Evolutionary conservation across 768 basidiomycete species (phyloP).

Genomic region (Obba rivulosa): DNA sequence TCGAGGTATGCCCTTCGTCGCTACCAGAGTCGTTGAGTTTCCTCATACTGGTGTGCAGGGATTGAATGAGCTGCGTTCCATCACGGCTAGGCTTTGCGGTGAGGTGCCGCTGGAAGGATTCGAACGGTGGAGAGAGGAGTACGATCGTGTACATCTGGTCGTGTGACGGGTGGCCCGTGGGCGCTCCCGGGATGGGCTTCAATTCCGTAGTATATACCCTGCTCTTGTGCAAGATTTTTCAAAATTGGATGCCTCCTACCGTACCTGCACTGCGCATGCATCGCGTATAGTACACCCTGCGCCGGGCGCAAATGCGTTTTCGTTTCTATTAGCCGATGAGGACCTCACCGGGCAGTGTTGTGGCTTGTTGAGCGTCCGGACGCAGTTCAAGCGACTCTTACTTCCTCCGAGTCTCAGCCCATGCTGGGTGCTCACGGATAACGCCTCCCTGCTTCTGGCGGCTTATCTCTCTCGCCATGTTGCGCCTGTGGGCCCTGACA

Average conservation of each 20-base stretch:
- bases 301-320: too few species aligned
- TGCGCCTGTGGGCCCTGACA: background rate
- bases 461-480: background rate
- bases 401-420: background rate
- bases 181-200: too few species aligned
- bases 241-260: too few species aligned
- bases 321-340: too few species aligned
- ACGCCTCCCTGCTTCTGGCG: background rate
- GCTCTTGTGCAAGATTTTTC: too few species aligned
- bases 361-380: too few species aligned
- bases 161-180: too few species aligned
- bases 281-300: too few species aligned
- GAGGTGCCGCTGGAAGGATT: conserved; percentile 37
- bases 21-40: background rate
- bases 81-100: conserved; percentile 33
- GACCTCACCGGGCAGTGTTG: too few species aligned
- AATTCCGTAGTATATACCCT: background rate
- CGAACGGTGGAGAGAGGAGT: conserved; percentile 32
- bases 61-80: conserved; percentile 32
- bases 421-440: background rate
- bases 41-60: conserved; percentile 14
- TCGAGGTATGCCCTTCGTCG: conserved; percentile 21
- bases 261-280: too few species aligned
- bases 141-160: conserved; percentile 18
- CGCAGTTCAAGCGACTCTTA: too few species aligned